phyloP scores from a whole-genome alignment of 177 flowering plant genomes.

The Vitis hybrid region DNA sequence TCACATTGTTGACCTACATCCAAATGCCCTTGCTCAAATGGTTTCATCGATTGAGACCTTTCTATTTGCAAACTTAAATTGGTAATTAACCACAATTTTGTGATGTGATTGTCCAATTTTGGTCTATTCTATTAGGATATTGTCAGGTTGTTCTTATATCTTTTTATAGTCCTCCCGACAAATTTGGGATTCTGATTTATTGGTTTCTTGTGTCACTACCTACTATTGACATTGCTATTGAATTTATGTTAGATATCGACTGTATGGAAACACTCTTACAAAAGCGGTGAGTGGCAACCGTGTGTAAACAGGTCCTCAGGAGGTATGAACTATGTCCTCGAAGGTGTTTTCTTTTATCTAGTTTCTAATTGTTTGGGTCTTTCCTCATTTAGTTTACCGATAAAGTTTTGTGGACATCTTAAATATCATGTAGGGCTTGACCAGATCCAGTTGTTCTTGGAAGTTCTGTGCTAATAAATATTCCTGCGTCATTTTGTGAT shows the following conservation, averaged over 20 bases:
- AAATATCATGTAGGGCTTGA: neutral
- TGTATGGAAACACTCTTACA: conserved; percentile 80
- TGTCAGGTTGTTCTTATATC: neutral
- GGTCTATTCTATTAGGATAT: neutral
- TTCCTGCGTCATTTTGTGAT: neutral
- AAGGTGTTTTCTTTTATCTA: neutral
- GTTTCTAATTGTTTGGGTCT: neutral
- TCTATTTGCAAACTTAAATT: neutral
- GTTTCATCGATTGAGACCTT: neutral
- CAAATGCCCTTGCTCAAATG: too few species aligned
- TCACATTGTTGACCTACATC: too few species aligned
- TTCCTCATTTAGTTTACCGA: neutral
- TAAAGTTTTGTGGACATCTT: neutral
- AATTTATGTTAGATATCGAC: conserved; percentile 61
- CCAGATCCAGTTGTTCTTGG: neutral
- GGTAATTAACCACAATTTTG: neutral
- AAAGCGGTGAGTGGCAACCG: conserved; percentile 83
- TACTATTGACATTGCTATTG: conserved; percentile 13
- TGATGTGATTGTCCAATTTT: neutral
- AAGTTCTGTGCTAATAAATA: neutral
- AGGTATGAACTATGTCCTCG: conserved; percentile 46
- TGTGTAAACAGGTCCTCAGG: conserved; percentile 61
- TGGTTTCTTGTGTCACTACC: neutral
- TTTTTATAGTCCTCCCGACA: neutral
- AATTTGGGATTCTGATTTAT: neutral